Conservation (phyloP, 2,329 filamentous ascomycete genomes). For the Acrocalymma vagum region DNA sequence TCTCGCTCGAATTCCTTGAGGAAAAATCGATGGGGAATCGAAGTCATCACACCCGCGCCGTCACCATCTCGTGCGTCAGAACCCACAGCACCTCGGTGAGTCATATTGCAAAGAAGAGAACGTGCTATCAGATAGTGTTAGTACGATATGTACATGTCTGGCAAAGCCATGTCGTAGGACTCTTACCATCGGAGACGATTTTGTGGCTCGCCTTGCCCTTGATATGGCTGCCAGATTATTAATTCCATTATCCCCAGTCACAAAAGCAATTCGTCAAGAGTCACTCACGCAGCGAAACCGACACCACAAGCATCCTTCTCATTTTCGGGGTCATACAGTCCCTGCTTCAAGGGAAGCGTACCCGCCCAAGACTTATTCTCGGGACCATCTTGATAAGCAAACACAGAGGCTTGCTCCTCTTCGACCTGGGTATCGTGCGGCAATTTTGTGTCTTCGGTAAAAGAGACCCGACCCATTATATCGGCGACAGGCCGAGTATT, state of each 20-base stretch:
- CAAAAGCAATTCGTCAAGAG: constrained; percentile 1
- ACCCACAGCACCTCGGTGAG: constrained; percentile 96
- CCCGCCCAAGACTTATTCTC: constrained; percentile 95
- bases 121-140: constrained; percentile 67
- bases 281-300: constrained; percentile 90
- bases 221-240: constrained; percentile 74
- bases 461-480: constrained; percentile 64
- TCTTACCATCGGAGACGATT: constrained; percentile 94
- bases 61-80: constrained; percentile 98
- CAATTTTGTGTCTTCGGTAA: constrained; percentile 60
- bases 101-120: constrained; percentile 99
- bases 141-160: constrained; percentile 32
- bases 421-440: constrained; percentile 58
- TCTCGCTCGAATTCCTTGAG: constrained; percentile 97
- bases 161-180: not conserved
- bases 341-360: constrained; percentile 96
- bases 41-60: constrained; percentile 99
- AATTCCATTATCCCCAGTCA: constrained; percentile 19
- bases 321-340: constrained; percentile 93
- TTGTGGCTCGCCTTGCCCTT: constrained; percentile 98
- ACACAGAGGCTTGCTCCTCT: constrained; percentile 70
- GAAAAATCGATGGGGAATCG: constrained; percentile 98
- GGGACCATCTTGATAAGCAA: constrained; percentile 80
- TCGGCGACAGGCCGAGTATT: constrained; percentile 59
- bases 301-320: constrained; percentile 99